Base-by-base conservation (phyloP, 768 basidiomycete species). In the Russula griseocarnosa region DNA sequence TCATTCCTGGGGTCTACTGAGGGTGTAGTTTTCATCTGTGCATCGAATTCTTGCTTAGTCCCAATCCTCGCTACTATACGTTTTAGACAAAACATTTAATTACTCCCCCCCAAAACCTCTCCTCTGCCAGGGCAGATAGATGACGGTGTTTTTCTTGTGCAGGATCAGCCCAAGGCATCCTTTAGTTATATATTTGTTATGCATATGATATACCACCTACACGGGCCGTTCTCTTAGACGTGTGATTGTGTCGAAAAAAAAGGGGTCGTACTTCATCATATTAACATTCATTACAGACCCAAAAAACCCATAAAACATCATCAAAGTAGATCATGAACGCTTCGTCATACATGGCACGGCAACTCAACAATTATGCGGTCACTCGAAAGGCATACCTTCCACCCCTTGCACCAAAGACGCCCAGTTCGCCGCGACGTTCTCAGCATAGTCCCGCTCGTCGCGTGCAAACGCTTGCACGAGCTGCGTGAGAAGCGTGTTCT, bases 341-440 rank as follows among this genome's bases (percentile, higher is more conserved):
- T 46, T 46, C 32, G 32, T n/a, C 42, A n/a, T 36, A 55, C 28
- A 30, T 11, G 13, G 44, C n/a, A 30, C 55, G 24, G 28, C 7
- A 28, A 55, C 30, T 30, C 11, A 26, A 55, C 30, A 26, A 55
- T 22, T n/a, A 47, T 20, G 55, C 46, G 42, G 63, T 81, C 76
- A 94, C 72, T 95, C 94, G 53, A 85, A 86, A 7, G 94, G 93
- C 93, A 98, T 96, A 55, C 76, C 76, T 67, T 90, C 86, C 44
- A 94, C 81, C 46, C 81, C 82, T 59, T 88, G 86, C 28, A 78
- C 78, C 58, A 96, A 76, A 4, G 85, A 86, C 49, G 80, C 77
- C 94, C 95, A 98, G 61, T 90, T 88, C 55, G 78, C 77, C 30
- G 82, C 74, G 5, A 89, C 81, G 52, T 73, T 82, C 69, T 88